These are phyloP conservation scores for Phytophthora pluvialis DNA, from an alignment of 352 stramenopile species.

Conservation along the genomic window DNA sequence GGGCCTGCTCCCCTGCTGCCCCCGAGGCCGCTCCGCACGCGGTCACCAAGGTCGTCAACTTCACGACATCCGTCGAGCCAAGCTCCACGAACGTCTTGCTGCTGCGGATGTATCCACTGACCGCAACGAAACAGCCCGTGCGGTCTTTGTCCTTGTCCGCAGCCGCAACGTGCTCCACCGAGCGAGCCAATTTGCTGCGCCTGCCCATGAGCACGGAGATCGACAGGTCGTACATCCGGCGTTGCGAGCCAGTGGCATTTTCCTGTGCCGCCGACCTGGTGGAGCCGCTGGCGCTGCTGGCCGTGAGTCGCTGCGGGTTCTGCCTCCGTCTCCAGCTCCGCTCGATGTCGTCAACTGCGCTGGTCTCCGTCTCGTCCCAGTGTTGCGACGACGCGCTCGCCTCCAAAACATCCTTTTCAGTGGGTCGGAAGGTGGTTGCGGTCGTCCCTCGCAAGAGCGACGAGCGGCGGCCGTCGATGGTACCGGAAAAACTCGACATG, in stretches of 20 bases:
- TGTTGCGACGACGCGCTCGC: constrained; percentile 26
- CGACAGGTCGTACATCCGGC: constrained; percentile 53
- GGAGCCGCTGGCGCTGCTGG: constrained; percentile 33
- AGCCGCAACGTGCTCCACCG: constrained; percentile 24
- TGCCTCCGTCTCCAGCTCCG: not conserved
- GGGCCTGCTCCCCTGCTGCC: constrained; percentile 28
- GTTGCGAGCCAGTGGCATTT: not conserved
- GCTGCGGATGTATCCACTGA: constrained; percentile 54
- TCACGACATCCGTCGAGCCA: constrained; percentile 65
- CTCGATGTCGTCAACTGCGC: constrained; percentile 30
- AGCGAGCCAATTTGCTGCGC: constrained; percentile 56
- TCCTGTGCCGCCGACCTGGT: constrained; percentile 21
- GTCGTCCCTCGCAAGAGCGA: constrained; percentile 25
- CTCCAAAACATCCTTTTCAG: constrained; percentile 30
- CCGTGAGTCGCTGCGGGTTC: constrained; percentile 16
- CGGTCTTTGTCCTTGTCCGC: constrained; percentile 62
- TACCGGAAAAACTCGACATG: constrained; percentile 29
- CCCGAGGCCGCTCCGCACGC: constrained; percentile 29
- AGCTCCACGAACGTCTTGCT: constrained; percentile 61
- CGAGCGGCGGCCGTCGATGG: constrained; percentile 23
- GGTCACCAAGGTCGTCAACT: constrained; percentile 53
- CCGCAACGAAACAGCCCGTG: constrained; percentile 54
- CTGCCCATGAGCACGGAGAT: constrained; percentile 63
- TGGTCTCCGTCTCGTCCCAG: constrained; percentile 31
- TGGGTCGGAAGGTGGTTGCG: constrained; percentile 2